Evolutionary conservation across 164 flowering plant genomes (phyloP), one percentile per base, ranked within the genome.

Genomic region (Protea cynaroides): DNA sequence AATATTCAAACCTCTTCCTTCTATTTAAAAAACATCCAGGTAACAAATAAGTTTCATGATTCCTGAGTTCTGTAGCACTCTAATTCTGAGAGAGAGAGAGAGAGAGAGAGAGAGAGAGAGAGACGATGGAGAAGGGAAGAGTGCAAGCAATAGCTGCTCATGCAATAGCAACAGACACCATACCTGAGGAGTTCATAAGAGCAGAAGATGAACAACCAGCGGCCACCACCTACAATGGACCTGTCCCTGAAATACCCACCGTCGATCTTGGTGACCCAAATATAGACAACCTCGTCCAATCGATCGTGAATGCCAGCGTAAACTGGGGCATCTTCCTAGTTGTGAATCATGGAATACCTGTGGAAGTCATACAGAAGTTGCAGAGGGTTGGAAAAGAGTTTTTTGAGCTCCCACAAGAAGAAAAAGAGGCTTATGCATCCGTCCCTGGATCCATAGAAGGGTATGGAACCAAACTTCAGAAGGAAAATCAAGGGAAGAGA

Each of bases 401-500:
- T 67, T 92, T 90, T 36, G 89, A 83, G 70, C 80, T 92, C 7
- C 86, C 93, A 0, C 71, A 54, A 17, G 87, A 82, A 54, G 96
- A 89, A 71, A 89, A 89, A 49, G 94, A 87, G 58, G 46, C 25
- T 0, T 81, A 78, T 50, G 88, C 90, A 0, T 80, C 76, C 43
- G 69, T 77, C 1, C 64, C 75, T 1, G 87, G 63, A 0, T 59
- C 80, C 8, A 24, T 81, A 10, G 91, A 91, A 69, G 96, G 97
- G 1, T 92, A 92, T 61, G 96, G 96, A 3, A 83, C 84, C 1
- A 78, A 63, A 58, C 80, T 91, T 34, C 85, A 80, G 62, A 89
- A 83, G 56, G 92, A 86, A 40, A 40, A 66, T 23, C 79, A 79
- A 29, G 97, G 88, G 17, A 89, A 86, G 72, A 84, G 77, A 63